Percentiles rank a stretch among this genome's conserved stretches.
Evolutionary conservation across 805 yeast species (phyloP).

Genomic region (Teunomyces barrocoloradensis): DNA sequence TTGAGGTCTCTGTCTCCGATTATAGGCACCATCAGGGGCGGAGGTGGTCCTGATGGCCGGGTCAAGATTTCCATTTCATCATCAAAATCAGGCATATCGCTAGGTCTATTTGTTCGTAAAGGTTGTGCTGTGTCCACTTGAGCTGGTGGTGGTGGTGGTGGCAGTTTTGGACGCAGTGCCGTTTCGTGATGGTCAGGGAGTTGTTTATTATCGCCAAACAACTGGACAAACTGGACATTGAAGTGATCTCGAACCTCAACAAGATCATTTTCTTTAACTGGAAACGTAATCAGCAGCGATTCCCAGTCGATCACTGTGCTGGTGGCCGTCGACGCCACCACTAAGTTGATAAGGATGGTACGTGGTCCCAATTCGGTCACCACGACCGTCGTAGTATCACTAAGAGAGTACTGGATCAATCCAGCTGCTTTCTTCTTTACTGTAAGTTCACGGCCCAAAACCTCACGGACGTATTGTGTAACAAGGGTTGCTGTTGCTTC

Average conservation of each 20-base stretch:
- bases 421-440: not conserved
- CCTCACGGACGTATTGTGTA: not conserved
- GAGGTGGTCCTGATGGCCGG: slow-evolving; percentile 5
- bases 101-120: slow-evolving; percentile 14
- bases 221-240: not conserved
- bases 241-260: not conserved
- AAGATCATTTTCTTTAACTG: not conserved
- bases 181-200: not conserved
- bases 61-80: slow-evolving; percentile 47
- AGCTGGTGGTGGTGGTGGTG: not conserved
- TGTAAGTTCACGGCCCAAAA: not conserved
- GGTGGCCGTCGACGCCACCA: slow-evolving; percentile 6
- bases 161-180: not conserved
- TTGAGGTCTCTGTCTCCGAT: slow-evolving; percentile 53
- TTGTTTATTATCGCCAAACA: not conserved
- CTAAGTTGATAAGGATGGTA: slow-evolving; percentile 10
- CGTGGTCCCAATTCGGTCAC: slow-evolving; percentile 7
- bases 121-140: slow-evolving; percentile 5
- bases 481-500: not conserved
- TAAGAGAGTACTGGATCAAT: not conserved
- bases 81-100: slow-evolving; percentile 52
- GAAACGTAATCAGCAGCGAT: slow-evolving; percentile 1
- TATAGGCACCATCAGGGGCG: slow-evolving; percentile 17
- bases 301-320: slow-evolving; percentile 4
- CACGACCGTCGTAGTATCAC: not conserved